A percentile compares a stretch with the other conserved stretches of the same genome.
These are phyloP conservation scores for Trichoderma hamatum DNA, from an alignment of 2,329 filamentous ascomycete species.

Conservation along the genomic window DNA sequence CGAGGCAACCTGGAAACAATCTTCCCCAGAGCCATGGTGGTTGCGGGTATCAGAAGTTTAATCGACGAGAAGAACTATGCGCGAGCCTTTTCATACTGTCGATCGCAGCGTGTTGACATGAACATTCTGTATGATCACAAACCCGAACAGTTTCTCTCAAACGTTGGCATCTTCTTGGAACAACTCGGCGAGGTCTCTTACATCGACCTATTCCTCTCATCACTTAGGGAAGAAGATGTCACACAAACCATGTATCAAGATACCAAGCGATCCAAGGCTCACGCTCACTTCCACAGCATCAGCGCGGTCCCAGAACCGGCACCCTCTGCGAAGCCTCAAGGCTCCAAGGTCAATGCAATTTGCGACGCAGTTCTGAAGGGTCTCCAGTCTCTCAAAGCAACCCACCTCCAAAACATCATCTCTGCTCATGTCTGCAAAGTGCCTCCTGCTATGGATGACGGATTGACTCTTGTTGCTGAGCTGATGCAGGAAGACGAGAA, in stretches of 20 bases:
- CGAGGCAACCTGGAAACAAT: conserved; percentile 95
- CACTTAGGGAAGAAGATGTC: conserved; percentile 87
- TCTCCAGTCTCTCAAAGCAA: conserved; percentile 62
- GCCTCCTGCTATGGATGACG: conserved; percentile 86
- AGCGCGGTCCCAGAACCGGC: conserved; percentile 26
- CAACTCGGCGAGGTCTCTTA: conserved; percentile 81
- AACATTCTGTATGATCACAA: conserved; percentile 95
- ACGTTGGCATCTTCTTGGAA: conserved; percentile 75
- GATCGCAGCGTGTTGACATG: conserved; percentile 94
- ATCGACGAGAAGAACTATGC: conserved; percentile 82
- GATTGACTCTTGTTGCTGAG: conserved; percentile 75
- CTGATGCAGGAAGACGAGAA: conserved; percentile 69
- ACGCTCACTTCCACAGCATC: conserved; percentile 27
- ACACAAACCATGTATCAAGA: conserved; percentile 92
- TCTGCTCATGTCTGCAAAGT: conserved; percentile 93
- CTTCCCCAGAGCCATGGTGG: conserved; percentile 86
- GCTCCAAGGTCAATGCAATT: conserved; percentile 78
- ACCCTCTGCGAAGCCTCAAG: conserved; percentile 29
- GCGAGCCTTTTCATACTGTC: conserved; percentile 82
- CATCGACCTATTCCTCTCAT: conserved; percentile 89
- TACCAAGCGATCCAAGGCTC: conserved; percentile 58
- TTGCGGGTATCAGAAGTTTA: conserved; percentile 82
- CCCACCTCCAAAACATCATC: conserved; percentile 86
- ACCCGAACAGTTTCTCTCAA: conserved; percentile 81
- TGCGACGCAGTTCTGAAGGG: conserved; percentile 80